A percentile compares a stretch with the other conserved stretches of the same genome.
These are phyloP conservation scores for Solanum piurae DNA, from an alignment of 257 asterid species.

Conservation along the genomic window DNA sequence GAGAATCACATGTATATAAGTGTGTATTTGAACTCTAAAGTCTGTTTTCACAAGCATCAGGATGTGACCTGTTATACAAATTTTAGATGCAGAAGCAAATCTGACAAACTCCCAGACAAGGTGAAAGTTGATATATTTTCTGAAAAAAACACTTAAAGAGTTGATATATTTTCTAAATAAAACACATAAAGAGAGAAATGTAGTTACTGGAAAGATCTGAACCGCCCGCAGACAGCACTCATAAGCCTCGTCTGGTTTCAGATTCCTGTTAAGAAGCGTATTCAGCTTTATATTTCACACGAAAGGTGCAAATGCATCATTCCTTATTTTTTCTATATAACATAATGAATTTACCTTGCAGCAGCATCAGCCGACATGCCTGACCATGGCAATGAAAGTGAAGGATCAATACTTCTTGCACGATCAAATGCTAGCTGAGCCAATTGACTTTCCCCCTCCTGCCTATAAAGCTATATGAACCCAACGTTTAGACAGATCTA, in stretches of 20 bases:
- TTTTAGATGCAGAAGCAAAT: background rate
- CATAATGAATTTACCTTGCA: constrained; percentile 39
- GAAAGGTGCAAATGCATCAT: background rate
- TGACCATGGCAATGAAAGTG: constrained; percentile 96
- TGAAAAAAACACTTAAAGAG: background rate
- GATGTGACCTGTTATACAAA: background rate
- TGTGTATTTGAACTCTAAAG: background rate
- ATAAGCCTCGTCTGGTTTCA: constrained; percentile 79
- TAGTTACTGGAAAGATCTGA: constrained; percentile 72
- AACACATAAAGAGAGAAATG: constrained; percentile 6
- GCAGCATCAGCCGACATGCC: constrained; percentile 98
- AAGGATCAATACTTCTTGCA: constrained; percentile 98
- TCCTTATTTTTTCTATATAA: background rate
- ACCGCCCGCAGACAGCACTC: constrained; percentile 86
- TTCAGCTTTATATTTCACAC: background rate
- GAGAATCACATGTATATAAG: background rate
- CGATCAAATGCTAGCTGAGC: constrained; percentile 95
- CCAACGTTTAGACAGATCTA: background rate
- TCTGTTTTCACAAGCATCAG: background rate
- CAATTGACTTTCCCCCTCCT: constrained; percentile 52
- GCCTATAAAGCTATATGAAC: constrained; percentile 60
- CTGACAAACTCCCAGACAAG: background rate
- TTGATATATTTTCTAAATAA: background rate
- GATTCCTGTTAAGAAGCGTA: constrained; percentile 41
- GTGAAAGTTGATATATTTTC: background rate